These are phyloP conservation scores for Phytophthora fragariaefolia DNA, from an alignment of 352 stramenopile genomes.

Conservation along the genomic window DNA sequence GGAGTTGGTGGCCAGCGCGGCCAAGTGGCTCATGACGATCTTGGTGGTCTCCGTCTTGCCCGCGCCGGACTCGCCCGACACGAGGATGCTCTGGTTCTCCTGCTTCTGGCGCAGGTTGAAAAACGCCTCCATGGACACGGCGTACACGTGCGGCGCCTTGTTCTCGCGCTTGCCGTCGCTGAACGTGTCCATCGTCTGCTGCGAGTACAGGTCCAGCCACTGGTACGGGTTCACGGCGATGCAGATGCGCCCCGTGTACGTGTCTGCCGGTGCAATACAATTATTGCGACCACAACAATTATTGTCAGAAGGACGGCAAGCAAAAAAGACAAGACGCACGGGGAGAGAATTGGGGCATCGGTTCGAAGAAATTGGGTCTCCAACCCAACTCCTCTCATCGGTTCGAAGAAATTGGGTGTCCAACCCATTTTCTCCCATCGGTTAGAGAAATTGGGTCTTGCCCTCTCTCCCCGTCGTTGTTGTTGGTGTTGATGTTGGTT, in stretches of 20 bases:
- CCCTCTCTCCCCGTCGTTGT: no score
- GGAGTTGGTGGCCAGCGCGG: slow-evolving; percentile 78
- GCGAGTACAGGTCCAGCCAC: slow-evolving; percentile 86
- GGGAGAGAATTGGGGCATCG: no score
- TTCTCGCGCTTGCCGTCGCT: slow-evolving; percentile 75
- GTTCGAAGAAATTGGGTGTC: no score
- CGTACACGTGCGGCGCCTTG: slow-evolving; percentile 86
- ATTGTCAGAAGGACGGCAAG: not conserved
- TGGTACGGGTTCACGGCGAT: slow-evolving; percentile 91
- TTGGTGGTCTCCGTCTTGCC: slow-evolving; percentile 98
- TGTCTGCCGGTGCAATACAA: slow-evolving; percentile 47
- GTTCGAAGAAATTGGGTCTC: no score
- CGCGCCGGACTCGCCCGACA: slow-evolving; percentile 94
- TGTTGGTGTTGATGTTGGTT: not conserved
- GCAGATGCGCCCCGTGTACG: slow-evolving; percentile 89
- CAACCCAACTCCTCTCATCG: no score
- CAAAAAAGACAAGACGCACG: not conserved
- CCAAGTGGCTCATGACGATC: slow-evolving; percentile 95
- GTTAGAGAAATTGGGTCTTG: no score
- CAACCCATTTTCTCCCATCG: no score
- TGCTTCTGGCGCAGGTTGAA: slow-evolving; percentile 76
- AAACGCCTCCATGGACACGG: slow-evolving; percentile 88
- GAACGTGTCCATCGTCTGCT: slow-evolving; percentile 72
- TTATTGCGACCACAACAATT: slow-evolving; percentile 6
- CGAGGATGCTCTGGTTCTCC: slow-evolving; percentile 95